Percentiles rank a stretch among this genome's conserved stretches.
phyloP scores from a whole-genome alignment of 2,329 filamentous ascomycete genomes.

The Parascedosporium putredinis region DNA sequence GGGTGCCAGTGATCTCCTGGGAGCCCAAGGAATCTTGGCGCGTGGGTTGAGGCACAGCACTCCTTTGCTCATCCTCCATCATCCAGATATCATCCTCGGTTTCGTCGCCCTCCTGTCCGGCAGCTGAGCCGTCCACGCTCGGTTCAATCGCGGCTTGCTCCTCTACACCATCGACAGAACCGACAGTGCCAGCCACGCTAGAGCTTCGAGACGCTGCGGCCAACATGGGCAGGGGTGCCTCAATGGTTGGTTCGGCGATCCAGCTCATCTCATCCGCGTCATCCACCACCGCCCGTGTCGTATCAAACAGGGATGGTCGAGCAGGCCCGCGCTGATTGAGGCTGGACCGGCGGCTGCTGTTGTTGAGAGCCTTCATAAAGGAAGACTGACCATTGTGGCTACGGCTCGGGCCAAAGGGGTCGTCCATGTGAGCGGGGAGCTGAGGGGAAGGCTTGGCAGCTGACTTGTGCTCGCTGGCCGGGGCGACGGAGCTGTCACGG shows the following conservation, averaged over 20 bases:
- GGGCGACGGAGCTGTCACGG: background rate
- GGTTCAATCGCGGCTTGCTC: slow-evolving; percentile 7
- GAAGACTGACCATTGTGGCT: slow-evolving; percentile 19
- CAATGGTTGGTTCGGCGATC: slow-evolving; percentile 20
- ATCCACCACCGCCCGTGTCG: slow-evolving; percentile 5
- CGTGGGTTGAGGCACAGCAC: slow-evolving; percentile 23
- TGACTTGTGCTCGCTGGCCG: background rate
- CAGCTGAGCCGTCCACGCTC: slow-evolving; percentile 1
- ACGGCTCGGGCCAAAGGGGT: slow-evolving; percentile 19
- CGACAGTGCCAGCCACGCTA: slow-evolving; percentile 9
- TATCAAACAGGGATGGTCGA: background rate
- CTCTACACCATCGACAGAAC: slow-evolving; percentile 7
- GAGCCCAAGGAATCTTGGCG: background rate
- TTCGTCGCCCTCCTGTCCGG: slow-evolving; percentile 21
- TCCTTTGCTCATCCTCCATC: slow-evolving; percentile 42
- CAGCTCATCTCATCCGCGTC: slow-evolving; percentile 33
- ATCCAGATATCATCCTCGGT: slow-evolving; percentile 46
- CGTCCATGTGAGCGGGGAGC: slow-evolving; percentile 5
- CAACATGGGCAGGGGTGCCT: background rate
- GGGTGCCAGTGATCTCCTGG: background rate
- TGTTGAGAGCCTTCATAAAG: slow-evolving; percentile 22
- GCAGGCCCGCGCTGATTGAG: background rate
- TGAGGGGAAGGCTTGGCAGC: background rate
- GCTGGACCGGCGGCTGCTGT: slow-evolving; percentile 10
- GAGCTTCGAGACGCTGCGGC: slow-evolving; percentile 5